Base-by-base conservation (phyloP, 2,329 filamentous ascomycete genomes). In the Xylariaceae sp. region DNA sequence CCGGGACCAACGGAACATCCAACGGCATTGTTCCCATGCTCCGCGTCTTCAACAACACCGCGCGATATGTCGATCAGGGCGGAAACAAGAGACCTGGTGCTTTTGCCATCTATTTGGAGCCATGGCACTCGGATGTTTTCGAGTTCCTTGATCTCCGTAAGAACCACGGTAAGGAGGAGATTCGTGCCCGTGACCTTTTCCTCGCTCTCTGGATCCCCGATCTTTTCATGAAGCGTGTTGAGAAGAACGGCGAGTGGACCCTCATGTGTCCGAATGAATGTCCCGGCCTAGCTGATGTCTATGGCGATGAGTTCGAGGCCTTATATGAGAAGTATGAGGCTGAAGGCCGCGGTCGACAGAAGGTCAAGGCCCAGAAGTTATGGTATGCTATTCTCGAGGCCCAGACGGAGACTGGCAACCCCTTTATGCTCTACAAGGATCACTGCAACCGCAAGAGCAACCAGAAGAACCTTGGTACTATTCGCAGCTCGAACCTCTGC, bases 341-440 rank as follows among this genome's bases (percentile, higher is more conserved):
- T 63, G 89, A 93, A 73, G 91, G 91, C 66, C 88, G 89, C 69
- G 93, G 95, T 63, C 91, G 93, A 64, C 89, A 89, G 80, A 97
- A 90, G 19, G 81, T 99, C 71, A 95, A 96, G 77, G 95, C 95
- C 20, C 95, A 99, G 83, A 99, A 99, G 84, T 88, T 99, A 56
- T 99, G 95, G 95, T 98, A 98, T 74, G 92, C 93, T 65, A 96
- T 99, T 64, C 85, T 99, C 46, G 95, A 99, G 79, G 91, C 95
- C 48, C 95, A 99, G 81, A 98, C 93, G 32, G 95, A 99, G 86
- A 99, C 95, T 44, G 95, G 95, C 67, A 98, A 96, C 78, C 95
- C 95, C 47, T 99, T 96, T 80, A 99, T 99, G 91, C 88, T 98
- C 58, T 99, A 99, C 88, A 99, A 99, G 84, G 95, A 99, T 78